phyloP scores from a whole-genome alignment of 306 rosid species.

The Prosopis cineraria region DNA sequence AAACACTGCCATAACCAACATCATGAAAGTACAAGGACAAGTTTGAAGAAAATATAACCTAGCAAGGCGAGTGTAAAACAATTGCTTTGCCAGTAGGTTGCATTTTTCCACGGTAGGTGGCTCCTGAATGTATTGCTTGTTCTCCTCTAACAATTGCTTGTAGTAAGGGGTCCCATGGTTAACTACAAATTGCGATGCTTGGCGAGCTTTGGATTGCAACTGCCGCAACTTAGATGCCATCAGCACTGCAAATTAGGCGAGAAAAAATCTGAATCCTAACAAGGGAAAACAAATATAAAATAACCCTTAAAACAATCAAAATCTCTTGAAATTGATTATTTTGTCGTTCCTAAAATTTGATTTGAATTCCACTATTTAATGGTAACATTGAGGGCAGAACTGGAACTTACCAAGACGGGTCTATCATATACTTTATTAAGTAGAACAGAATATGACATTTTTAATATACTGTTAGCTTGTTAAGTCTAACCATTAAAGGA shows the following conservation, averaged over 20 bases:
- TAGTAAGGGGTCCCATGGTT: slow-evolving; percentile 72
- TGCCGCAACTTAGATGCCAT: slow-evolving; percentile 81
- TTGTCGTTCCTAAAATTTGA: background rate
- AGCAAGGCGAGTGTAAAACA: slow-evolving; percentile 90
- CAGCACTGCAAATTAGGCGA: slow-evolving; percentile 26
- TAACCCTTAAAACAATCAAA: background rate
- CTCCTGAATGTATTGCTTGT: slow-evolving; percentile 88
- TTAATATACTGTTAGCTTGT: background rate
- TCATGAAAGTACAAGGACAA: background rate
- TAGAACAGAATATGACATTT: background rate
- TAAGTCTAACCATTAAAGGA: background rate
- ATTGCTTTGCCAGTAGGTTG: slow-evolving; percentile 70
- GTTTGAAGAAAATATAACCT: slow-evolving; percentile 54
- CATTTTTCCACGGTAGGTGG: slow-evolving; percentile 93
- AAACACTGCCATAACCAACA: slow-evolving; percentile 17
- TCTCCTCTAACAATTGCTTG: slow-evolving; percentile 80
- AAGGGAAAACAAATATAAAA: background rate
- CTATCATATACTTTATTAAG: background rate
- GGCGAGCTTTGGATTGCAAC: slow-evolving; percentile 80
- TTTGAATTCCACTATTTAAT: background rate
- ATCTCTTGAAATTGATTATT: too few species aligned
- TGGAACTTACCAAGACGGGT: background rate
- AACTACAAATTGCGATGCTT: slow-evolving; percentile 67
- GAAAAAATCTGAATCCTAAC: background rate
- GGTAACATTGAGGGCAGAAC: background rate